A percentile compares a stretch with the other conserved stretches of the same genome.
Conservation (phyloP, 2,329 filamentous ascomycete genomes). For the Gliomastix tumulicola region DNA sequence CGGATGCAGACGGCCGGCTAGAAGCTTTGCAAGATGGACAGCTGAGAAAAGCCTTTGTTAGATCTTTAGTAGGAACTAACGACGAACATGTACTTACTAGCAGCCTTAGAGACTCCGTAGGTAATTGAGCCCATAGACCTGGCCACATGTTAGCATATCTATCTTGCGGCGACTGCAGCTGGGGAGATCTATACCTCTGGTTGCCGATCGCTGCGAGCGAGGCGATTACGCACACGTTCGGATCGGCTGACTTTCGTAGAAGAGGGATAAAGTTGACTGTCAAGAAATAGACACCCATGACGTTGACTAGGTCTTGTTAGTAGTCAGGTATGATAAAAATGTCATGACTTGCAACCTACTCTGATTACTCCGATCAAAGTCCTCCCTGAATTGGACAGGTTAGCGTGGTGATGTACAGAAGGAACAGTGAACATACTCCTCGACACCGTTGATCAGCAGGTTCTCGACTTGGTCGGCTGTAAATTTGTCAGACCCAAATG, state of each 20-base stretch:
- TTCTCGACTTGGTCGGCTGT: constrained; percentile 11
- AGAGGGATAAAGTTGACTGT: constrained; percentile 15
- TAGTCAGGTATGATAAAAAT: background rate
- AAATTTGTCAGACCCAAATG: background rate
- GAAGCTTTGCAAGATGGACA: constrained; percentile 9
- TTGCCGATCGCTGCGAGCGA: constrained; percentile 14
- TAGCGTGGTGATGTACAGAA: no score
- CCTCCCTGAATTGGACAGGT: constrained; percentile 3
- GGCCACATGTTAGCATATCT: background rate
- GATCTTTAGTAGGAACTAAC: no score
- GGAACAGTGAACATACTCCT: constrained; percentile 8
- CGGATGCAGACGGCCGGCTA: constrained; percentile 10
- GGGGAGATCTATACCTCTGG: constrained; percentile 7
- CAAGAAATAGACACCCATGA: constrained; percentile 18
- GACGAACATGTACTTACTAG: constrained; percentile 8
- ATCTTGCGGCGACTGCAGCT: background rate
- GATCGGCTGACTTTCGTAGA: constrained; percentile 13
- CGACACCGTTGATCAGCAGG: constrained; percentile 9
- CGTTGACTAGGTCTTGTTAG: constrained; percentile 11
- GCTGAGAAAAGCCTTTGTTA: constrained; percentile 3
- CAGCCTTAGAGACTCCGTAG: constrained; percentile 15
- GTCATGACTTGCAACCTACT: constrained; percentile 4
- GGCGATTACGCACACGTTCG: constrained; percentile 16
- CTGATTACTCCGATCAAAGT: constrained; percentile 5
- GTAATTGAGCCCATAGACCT: constrained; percentile 13